phyloP scores from a whole-genome alignment of 495 filamentous ascomycete species.

The Thozetella sp. region DNA sequence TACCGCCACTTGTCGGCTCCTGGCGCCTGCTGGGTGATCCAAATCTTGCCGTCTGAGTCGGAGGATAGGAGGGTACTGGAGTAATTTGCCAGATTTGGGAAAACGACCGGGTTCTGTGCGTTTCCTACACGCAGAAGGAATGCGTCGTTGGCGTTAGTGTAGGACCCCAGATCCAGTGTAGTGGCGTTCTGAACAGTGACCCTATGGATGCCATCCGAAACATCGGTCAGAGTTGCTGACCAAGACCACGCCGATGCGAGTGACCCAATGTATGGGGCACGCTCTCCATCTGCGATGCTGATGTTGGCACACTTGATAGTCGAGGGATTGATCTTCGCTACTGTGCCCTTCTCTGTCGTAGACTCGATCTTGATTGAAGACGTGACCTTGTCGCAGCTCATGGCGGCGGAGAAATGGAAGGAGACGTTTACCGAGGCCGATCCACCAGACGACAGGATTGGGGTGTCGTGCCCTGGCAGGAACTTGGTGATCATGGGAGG shows the following conservation, averaged over 20 bases:
- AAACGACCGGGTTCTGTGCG: conserved; percentile 57
- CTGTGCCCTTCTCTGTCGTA: conserved; percentile 58
- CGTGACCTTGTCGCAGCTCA: conserved; percentile 1
- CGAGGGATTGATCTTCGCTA: conserved; percentile 7
- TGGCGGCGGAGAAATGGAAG: background rate
- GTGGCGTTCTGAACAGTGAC: conserved; percentile 61
- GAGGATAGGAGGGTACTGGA: conserved; percentile 49
- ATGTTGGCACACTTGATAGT: conserved; percentile 52
- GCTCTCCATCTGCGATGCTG: background rate
- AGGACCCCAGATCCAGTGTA: conserved; percentile 26
- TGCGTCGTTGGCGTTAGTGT: conserved; percentile 52
- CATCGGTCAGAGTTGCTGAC: conserved; percentile 54
- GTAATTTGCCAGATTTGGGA: conserved; percentile 60
- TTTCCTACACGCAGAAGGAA: conserved; percentile 55
- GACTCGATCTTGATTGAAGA: conserved; percentile 56
- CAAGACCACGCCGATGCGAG: conserved; percentile 58
- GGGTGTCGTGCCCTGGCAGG: conserved; percentile 63
- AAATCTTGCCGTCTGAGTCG: conserved; percentile 29
- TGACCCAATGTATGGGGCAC: conserved; percentile 34
- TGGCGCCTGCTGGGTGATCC: conserved; percentile 59
- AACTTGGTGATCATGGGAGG: conserved; percentile 69
- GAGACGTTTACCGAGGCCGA: conserved; percentile 19
- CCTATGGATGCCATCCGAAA: conserved; percentile 67
- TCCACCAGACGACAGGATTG: conserved; percentile 51
- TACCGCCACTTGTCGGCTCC: conserved; percentile 69